Base-by-base conservation (phyloP, 108 stramenopile genomes). In the Skeletonema grethae region DNA sequence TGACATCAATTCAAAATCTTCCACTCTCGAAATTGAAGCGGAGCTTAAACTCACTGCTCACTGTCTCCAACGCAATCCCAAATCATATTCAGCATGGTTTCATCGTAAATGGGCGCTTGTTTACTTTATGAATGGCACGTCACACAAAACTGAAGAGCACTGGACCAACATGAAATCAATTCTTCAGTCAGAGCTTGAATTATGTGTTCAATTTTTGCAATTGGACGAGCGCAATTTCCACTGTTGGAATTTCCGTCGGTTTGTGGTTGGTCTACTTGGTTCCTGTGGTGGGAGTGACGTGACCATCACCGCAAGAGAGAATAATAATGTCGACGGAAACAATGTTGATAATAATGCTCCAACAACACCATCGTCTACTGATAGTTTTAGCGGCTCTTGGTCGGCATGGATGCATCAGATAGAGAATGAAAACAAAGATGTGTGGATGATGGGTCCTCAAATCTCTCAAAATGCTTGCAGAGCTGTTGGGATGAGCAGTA, bases 181-280 rank as follows among this genome's bases (percentile, higher is more conserved):
- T 24, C 66, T 90, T 35, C 53, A 76, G 39, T 56, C 65, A 9
- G 98, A 99, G 65, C 68, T 99, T 18, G 77, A 56, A 18, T 82
- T 99, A 13, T 97, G 97, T 73, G 73, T 70, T 20, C 69, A 85
- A 50, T 93, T 99, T 55, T 75, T 99, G 36, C 62, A 74, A 28
- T 57, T 86, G 11, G 99, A 99, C 75, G 96, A 97, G 71, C 84
- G 99, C 18, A 99, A 99, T 66, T 99, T 99, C 75, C 99, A 99
- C 73, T 98, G 98, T 72, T 98, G 97, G 96, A 98, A 98, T 70
- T 98, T 97, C 79, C 95, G 99, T 20, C 82, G 97, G 41, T 96
- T 89, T 70, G 92, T 95, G 9, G 76, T 61, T 15, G 57, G 63
- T 53, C 10, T 82, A 48, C 57, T 86, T 65, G 77, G 70, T 12